Conservation (phyloP, 805 yeast species). For the Wickerhamia fluorescens region DNA sequence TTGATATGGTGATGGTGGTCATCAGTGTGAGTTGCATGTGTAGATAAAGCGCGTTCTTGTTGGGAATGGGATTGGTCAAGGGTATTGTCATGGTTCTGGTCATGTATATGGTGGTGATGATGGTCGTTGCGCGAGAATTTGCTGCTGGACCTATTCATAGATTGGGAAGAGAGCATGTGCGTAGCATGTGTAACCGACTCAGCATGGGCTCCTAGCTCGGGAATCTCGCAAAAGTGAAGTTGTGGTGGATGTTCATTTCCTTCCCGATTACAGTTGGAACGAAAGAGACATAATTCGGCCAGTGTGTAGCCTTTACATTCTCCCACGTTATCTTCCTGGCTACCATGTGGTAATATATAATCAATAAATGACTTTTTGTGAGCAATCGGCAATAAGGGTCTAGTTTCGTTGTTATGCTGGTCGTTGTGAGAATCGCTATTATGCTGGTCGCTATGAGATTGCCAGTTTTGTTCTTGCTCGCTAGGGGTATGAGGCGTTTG, state of each 20-base stretch:
- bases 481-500: no score
- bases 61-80: no score
- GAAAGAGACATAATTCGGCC: conserved; percentile 27
- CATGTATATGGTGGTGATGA: conserved; percentile 1
- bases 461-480: no score
- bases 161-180: no score
- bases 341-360: conserved; percentile 11
- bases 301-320: conserved; percentile 44
- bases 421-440: no score
- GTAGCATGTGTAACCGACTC: conserved; percentile 1
- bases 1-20: conserved; percentile 77
- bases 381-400: no score
- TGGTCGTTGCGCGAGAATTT: no score
- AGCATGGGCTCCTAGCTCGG: conserved; percentile 15
- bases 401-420: no score
- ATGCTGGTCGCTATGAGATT: no score
- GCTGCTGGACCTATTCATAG: no score
- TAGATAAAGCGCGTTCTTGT: conserved; percentile 6
- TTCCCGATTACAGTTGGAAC: conserved; percentile 4
- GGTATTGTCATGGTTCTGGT: conserved; percentile 1
- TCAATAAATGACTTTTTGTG: conserved; percentile 22
- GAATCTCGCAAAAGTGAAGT: conserved; percentile 36
- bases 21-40: conserved; percentile 21
- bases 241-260: conserved; percentile 4
- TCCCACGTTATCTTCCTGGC: conserved; percentile 23